A percentile compares a stretch with the other conserved stretches of the same genome.
These are phyloP conservation scores for Mrakia gelida DNA, from an alignment of 768 basidiomycete genomes.

Conservation along the genomic window DNA sequence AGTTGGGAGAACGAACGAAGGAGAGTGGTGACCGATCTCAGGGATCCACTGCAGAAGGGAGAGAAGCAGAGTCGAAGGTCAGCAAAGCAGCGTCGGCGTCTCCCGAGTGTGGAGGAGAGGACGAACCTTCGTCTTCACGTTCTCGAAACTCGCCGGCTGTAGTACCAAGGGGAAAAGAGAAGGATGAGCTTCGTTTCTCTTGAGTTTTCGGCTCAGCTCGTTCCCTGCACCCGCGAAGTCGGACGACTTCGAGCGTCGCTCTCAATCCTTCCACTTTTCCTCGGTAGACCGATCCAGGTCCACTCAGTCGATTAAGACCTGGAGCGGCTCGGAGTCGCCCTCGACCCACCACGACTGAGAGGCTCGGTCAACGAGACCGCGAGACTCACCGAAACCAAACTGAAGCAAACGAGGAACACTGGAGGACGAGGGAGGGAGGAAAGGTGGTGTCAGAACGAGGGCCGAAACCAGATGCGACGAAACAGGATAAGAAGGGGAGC, in stretches of 20 bases:
- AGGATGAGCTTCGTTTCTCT: background rate
- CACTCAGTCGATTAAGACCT: too few relatives aligned
- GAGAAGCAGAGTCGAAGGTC: slow-evolving; percentile 1
- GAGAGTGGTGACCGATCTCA: slow-evolving; percentile 23
- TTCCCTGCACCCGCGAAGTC: background rate
- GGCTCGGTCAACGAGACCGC: background rate
- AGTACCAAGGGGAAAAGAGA: background rate
- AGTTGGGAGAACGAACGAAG: slow-evolving; percentile 19
- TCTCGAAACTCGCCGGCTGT: slow-evolving; percentile 72
- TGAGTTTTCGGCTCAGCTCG: background rate
- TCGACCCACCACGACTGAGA: background rate
- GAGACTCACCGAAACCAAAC: slow-evolving; percentile 29
- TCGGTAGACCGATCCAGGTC: too few relatives aligned
- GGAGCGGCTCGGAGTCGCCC: background rate
- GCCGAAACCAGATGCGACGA: too few relatives aligned
- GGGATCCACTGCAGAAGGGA: slow-evolving; percentile 29
- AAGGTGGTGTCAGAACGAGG: background rate
- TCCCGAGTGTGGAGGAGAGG: background rate
- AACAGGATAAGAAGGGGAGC: background rate
- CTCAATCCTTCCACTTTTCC: background rate
- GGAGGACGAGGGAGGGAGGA: slow-evolving; percentile 48
- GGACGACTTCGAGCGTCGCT: background rate
- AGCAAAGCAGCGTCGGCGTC: background rate
- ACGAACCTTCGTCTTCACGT: slow-evolving; percentile 57
- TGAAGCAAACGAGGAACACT: slow-evolving; percentile 97